phyloP scores from a whole-genome alignment of 2,329 filamentous ascomycete genomes.

The Verruconis gallopava region DNA sequence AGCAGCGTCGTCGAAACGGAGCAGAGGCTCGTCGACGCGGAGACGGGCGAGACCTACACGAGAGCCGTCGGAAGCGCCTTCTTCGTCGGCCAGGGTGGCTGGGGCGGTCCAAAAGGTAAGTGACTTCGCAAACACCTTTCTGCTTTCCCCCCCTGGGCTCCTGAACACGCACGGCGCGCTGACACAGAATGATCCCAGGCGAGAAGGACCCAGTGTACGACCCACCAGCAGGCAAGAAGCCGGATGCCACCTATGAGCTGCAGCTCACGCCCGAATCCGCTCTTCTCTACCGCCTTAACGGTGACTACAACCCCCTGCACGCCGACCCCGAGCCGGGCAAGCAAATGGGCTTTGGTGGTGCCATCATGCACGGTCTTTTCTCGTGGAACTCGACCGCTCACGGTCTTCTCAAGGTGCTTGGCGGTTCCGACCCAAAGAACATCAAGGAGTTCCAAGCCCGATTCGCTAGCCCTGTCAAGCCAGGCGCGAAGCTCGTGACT shows the following conservation, averaged over 20 bases:
- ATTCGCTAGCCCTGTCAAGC: constrained; percentile 73
- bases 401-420: constrained; percentile 58
- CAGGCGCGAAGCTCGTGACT: constrained; percentile 68
- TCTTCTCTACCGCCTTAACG: constrained; percentile 54
- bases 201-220: constrained; percentile 68
- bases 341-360: constrained; percentile 83
- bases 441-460: constrained; percentile 80
- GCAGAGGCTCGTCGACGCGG: constrained; percentile 59
- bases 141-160: no score
- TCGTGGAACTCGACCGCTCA: constrained; percentile 74
- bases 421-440: constrained; percentile 65
- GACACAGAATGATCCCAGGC: constrained; percentile 17
- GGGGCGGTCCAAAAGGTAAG: constrained; percentile 79
- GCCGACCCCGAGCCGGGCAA: constrained; percentile 71
- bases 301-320: constrained; percentile 90
- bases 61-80: constrained; percentile 59
- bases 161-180: not conserved
- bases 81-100: constrained; percentile 67
- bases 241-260: constrained; percentile 57
- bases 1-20: constrained; percentile 73
- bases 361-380: constrained; percentile 81
- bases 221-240: constrained; percentile 56
- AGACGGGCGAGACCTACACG: constrained; percentile 56
- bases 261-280: constrained; percentile 62
- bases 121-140: no score